Percentiles rank a stretch among this genome's conserved stretches.
These are phyloP conservation scores for Meyerozyma carpophila DNA, from an alignment of 1,139 yeast species.

Conservation along the genomic window DNA sequence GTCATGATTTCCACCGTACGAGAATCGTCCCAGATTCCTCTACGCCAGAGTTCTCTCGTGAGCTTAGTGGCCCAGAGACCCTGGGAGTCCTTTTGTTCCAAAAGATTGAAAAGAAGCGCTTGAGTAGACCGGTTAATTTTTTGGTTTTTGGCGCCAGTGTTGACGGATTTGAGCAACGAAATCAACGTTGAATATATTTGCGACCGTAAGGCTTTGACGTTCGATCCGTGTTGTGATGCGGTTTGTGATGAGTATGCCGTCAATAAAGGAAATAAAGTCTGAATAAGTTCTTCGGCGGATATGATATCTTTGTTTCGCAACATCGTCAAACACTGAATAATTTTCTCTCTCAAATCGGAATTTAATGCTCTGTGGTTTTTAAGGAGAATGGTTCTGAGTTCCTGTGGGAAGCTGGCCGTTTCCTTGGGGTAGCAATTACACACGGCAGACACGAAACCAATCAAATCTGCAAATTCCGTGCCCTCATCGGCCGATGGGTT, in stretches of 20 bases:
- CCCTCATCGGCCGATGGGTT: slow-evolving; percentile 62
- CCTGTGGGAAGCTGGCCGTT: slow-evolving; percentile 78
- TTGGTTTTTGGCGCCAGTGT: slow-evolving; percentile 81
- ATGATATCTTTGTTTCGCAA: slow-evolving; percentile 83
- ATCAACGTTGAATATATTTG: slow-evolving; percentile 79
- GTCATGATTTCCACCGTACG: slow-evolving; percentile 96
- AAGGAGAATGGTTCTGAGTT: slow-evolving; percentile 59
- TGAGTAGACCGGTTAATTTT: slow-evolving; percentile 85
- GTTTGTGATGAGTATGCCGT: slow-evolving; percentile 46
- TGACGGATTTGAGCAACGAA: slow-evolving; percentile 72
- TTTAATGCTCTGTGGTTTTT: slow-evolving; percentile 77
- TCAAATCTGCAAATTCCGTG: slow-evolving; percentile 72
- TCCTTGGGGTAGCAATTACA: slow-evolving; percentile 87
- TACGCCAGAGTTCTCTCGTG: slow-evolving; percentile 92
- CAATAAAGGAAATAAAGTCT: slow-evolving; percentile 81
- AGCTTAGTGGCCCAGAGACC: slow-evolving; percentile 96
- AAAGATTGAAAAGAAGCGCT: slow-evolving; percentile 78
- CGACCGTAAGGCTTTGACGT: slow-evolving; percentile 76
- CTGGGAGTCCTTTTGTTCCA: slow-evolving; percentile 72
- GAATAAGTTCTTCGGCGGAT: slow-evolving; percentile 73
- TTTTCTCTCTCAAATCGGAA: slow-evolving; percentile 86
- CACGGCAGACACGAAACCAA: slow-evolving; percentile 90
- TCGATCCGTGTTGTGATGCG: slow-evolving; percentile 44
- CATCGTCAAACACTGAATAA: slow-evolving; percentile 85
- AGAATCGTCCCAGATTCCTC: slow-evolving; percentile 97